Base-by-base conservation (phyloP, 176 grass and related monocot genomes). In the Thalia dealbata region DNA sequence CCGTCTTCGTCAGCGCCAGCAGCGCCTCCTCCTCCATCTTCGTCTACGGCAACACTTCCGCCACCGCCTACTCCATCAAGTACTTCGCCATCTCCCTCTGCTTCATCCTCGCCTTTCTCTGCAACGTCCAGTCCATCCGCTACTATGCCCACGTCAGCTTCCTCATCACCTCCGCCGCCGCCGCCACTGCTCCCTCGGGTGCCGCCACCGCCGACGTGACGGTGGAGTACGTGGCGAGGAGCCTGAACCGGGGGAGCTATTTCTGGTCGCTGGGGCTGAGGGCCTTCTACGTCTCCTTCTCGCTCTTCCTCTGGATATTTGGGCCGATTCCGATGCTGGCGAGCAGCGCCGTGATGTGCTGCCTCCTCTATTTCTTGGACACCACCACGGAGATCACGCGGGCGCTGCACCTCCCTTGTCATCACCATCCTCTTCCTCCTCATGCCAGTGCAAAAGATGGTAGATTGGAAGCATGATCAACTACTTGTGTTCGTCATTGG, bases 261-360 rank as follows among this genome's bases (percentile, higher is more conserved):
- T 86, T 88, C 52, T 92, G 92, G 92, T 92, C 86, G 32, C 86
- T 96, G 14, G 92, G 92, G 45, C 84, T 96, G n/a, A 80, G 89
- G 69, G 86, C 92, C 12, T 96, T 96, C 81, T 92, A 96, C 73
- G 75, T 84, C 8, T 85, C 92, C 10, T 80, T 92, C 52, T 70
- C 82, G 35, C 79, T 92, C 41, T 96, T 96, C 78, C 81, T 92
- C 56, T 96, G 89, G 92, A 85, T 91, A 0, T 96, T 96, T 27
- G 92, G 92, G 0, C 86, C 92, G 30, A 86, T 92, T 19, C 89
- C 92, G 1, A 90, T 96, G 92, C 52, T 91, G 26, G 70, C 0
- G 30, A 69, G 82, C 81, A 88, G 72, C 81, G 64, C 88, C 3
- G 67, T 81, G 75, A 82, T 91, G 76, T 86, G 85, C 61, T 78